phyloP scores from a whole-genome alignment of 2,329 filamentous ascomycete species.

The Myriosclerotinia scirpicola region DNA sequence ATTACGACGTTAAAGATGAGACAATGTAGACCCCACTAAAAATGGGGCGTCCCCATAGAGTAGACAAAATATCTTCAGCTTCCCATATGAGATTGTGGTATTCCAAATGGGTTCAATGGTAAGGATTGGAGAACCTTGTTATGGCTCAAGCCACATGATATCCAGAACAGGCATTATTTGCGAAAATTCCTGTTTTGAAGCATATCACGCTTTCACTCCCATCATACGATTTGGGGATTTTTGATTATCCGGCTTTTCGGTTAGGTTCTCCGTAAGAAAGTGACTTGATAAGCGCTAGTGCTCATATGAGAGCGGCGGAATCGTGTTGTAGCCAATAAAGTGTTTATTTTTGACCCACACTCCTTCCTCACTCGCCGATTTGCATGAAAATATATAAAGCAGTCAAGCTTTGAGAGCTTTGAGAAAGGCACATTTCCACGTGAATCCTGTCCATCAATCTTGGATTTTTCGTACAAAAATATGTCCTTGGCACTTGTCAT shows the following conservation, averaged over 20 bases:
- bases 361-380: constrained; percentile 4
- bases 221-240: constrained; percentile 7
- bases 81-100: neutral
- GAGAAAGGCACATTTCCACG: constrained; percentile 16
- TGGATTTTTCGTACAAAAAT: neutral
- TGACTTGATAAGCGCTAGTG: constrained; percentile 21
- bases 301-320: constrained; percentile 14
- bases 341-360: neutral
- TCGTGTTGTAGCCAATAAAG: constrained; percentile 15
- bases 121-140: constrained; percentile 5
- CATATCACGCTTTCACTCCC: neutral
- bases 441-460: constrained; percentile 1
- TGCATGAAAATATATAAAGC: neutral
- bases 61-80: constrained; percentile 5
- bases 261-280: constrained; percentile 20
- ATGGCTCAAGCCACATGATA: constrained; percentile 20
- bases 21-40: neutral
- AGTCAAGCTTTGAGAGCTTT: neutral
- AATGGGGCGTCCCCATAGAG: constrained; percentile 9
- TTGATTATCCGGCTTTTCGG: constrained; percentile 22
- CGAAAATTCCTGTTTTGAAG: constrained; percentile 19
- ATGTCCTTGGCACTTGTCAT: constrained; percentile 18
- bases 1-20: neutral
- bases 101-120: neutral
- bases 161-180: constrained; percentile 13